These are phyloP conservation scores for Fonsecaea pedrosoi DNA, from an alignment of 2,329 filamentous ascomycete genomes.

Conservation along the genomic window DNA sequence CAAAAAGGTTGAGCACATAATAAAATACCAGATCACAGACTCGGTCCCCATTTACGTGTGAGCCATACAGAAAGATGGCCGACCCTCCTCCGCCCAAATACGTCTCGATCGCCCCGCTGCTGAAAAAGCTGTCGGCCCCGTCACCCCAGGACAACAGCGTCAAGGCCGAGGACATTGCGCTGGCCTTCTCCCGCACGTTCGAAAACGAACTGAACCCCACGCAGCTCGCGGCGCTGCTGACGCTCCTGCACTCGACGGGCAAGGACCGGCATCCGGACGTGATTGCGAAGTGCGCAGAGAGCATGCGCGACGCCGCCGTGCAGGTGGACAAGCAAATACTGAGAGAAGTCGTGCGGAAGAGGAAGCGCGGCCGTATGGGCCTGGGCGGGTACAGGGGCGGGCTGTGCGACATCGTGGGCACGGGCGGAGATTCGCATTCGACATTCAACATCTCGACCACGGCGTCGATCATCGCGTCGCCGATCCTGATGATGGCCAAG, in stretches of 20 bases:
- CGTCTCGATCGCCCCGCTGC: slow-evolving; percentile 57
- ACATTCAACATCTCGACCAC: slow-evolving; percentile 99
- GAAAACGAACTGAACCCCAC: slow-evolving; percentile 86
- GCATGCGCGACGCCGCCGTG: slow-evolving; percentile 82
- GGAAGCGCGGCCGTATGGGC: slow-evolving; percentile 53
- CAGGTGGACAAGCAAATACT: slow-evolving; percentile 71
- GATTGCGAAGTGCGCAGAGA: slow-evolving; percentile 79
- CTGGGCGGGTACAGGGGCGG: slow-evolving; percentile 82
- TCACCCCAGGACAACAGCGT: slow-evolving; percentile 58
- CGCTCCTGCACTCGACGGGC: slow-evolving; percentile 88
- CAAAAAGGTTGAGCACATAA: too few species aligned
- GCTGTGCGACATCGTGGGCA: slow-evolving; percentile 94
- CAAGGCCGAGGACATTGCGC: slow-evolving; percentile 80
- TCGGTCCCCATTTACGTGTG: neutral
- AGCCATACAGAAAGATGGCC: slow-evolving; percentile 16
- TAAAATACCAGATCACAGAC: too few species aligned
- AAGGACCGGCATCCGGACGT: slow-evolving; percentile 85
- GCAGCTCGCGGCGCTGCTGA: slow-evolving; percentile 85
- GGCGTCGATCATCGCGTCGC: slow-evolving; percentile 86
- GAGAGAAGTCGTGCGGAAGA: slow-evolving; percentile 60
- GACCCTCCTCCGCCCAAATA: slow-evolving; percentile 21
- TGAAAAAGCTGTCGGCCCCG: slow-evolving; percentile 54
- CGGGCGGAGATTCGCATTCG: slow-evolving; percentile 93
- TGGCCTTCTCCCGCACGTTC: slow-evolving; percentile 90
- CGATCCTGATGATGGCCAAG: slow-evolving; percentile 85